Base-by-base conservation (phyloP, 352 stramenopile species). In the Peronospora farinosa region DNA sequence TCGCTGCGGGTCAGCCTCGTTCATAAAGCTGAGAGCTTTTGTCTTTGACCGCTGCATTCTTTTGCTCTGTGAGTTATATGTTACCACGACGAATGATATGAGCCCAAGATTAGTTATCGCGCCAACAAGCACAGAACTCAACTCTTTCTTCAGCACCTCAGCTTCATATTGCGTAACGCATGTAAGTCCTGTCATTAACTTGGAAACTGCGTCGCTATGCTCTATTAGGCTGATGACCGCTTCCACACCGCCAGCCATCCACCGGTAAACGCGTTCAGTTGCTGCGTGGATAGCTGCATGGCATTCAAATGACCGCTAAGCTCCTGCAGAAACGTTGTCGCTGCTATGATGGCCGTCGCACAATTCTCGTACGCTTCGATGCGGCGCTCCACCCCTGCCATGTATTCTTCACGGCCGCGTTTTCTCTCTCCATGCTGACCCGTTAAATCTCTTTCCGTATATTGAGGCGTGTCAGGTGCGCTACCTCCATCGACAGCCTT, bases 211-310 rank as follows among this genome's bases (percentile, higher is more conserved):
- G 30, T 33, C 8, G 6, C 38, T 25, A 25, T n/a, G 12, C 13
- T 36, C 23, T 31, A n/a, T 32, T 40, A 65, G 36, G 36, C 7
- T 17, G 62, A 67, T 21, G 65, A 51, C 9, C 76, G 75, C 59
- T 82, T 83, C 78, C 78, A 89, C 21, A 87, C 78, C 2, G 75
- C 69, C 48, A 89, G 49, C 78, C 78, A 89, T 19, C 72, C 70
- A 37, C 75, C 64, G 7, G 78, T 87, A 59, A 87, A 85, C 28
- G 75, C 62, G 45, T 89, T 89, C 25, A 89, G 56, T 65, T 87
- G 78, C 50, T 84, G 74, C 35, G 76, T 74, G 42, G 74, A 72
- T 37, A 55, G 61, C 39, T 79, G 72, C 75, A 89, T 86, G 37
- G 64, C 54, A 28, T 86, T 69, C 21, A 87, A 28, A 32, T 86